Base-by-base conservation (phyloP, 495 filamentous ascomycete species). In the Aspergillus haitiensis region DNA sequence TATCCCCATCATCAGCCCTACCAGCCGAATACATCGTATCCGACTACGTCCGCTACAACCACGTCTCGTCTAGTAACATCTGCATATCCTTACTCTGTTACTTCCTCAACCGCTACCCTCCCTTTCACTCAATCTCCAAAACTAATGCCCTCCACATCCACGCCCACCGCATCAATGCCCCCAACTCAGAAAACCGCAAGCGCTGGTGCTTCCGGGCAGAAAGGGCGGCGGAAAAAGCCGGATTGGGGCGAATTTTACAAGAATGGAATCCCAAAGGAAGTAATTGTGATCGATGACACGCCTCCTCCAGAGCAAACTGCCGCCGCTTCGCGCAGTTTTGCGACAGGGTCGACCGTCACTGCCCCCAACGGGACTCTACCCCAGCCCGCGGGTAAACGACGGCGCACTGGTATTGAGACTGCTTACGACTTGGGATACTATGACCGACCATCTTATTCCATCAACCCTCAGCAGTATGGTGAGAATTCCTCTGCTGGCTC, bases 221-320 rank as follows among this genome's bases (percentile, higher is more conserved):
- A 82, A 49, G 81, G 82, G n/a, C 78, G 84, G 62, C 80, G 82
- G 60, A 78, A 76, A 67, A 75, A 78, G 61, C 88, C 90, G 58
- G 86, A 98, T 77, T 98, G 93, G 93, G 75, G 83, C 35, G 83
- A 86, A 59, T 98, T 96, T 70, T 98, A 96, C 73, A 90, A 89
- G 70, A 95, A 97, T 74, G 93, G 93, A 16, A 73, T 93, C 13
- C 93, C 93, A 12, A 89, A 93, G 69, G 93, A 97, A 74, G 84
- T 98, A 70, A 97, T 98, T 69, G 87, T 97, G 60, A 98, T 98
- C 70, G 90, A 96, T 66, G 93, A 97, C 75, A 86, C 89, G n/a
- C 85, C 88, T 42, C 88, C 88, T 57, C 84, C 88, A 34, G 84
- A 77, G 73, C 82, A 62, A 65, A 78, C 71, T 54, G 72, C 73